Conservation (phyloP, 2,329 filamentous ascomycete genomes). For the Endoconidiophora polonica region DNA sequence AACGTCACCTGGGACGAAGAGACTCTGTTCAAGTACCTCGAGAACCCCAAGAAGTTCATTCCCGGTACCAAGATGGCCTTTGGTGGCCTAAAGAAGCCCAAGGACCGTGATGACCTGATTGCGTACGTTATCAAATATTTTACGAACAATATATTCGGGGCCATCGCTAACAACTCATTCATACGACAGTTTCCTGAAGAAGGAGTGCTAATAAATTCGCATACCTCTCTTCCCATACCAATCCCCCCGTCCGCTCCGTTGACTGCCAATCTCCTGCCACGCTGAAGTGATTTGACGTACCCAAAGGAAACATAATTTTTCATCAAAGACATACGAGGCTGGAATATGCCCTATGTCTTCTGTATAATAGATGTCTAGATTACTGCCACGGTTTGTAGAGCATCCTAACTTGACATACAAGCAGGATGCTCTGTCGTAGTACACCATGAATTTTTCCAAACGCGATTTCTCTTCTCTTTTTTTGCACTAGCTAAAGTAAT, state of each 20-base stretch:
- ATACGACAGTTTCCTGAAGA: conserved; percentile 10
- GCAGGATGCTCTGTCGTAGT: conserved; percentile 3
- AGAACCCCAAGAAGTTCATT: conserved; percentile 99
- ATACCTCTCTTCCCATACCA: neutral
- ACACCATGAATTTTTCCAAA: conserved; percentile 5
- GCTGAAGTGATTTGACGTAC: neutral
- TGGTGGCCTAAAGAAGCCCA: conserved; percentile 98
- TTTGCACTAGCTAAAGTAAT: neutral
- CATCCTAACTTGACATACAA: neutral
- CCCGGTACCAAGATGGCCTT: conserved; percentile 99
- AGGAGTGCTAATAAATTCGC: conserved; percentile 11
- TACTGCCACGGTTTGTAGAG: conserved; percentile 8
- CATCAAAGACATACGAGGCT: neutral
- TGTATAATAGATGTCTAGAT: conserved; percentile 15
- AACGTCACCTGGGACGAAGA: conserved; percentile 75
- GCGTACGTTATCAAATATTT: conserved; percentile 45
- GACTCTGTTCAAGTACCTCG: conserved; percentile 90
- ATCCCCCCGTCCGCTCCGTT: neutral
- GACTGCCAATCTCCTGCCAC: conserved; percentile 1
- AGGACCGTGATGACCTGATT: conserved; percentile 98
- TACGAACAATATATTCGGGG: neutral
- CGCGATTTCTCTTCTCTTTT: neutral
- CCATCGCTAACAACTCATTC: conserved; percentile 16
- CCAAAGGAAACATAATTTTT: conserved; percentile 4
- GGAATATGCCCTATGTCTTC: conserved; percentile 4